Evolutionary conservation across 805 yeast species (phyloP).

Genomic region (Maudiozyma pseudohumilis): DNA sequence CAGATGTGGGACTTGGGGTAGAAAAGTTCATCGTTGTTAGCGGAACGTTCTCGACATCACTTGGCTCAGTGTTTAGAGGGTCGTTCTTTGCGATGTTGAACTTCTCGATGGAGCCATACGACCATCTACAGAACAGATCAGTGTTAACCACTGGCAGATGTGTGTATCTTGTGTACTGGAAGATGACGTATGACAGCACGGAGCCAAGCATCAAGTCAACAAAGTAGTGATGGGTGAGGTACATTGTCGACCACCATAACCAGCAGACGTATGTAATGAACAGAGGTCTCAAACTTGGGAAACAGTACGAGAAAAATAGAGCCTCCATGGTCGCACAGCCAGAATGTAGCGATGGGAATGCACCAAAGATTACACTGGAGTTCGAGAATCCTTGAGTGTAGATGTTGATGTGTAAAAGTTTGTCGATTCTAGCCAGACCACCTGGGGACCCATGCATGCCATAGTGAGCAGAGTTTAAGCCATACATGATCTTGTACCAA

Average conservation of each 20-base stretch:
- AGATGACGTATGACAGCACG: conserved; percentile 60
- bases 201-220: conserved; percentile 93
- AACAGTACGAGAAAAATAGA: conserved; percentile 69
- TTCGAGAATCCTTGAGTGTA: conserved; percentile 75
- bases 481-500: conserved; percentile 83
- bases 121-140: conserved; percentile 59
- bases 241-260: conserved; percentile 99
- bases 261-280: conserved; percentile 76
- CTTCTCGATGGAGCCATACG: conserved; percentile 38
- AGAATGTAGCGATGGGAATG: conserved; percentile 78
- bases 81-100: conserved; percentile 27
- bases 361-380: conserved; percentile 92
- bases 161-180: conserved; percentile 56
- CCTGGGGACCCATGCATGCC: conserved; percentile 92
- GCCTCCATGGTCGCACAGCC: conserved; percentile 94
- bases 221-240: conserved; percentile 92
- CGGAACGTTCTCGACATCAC: conserved; percentile 28
- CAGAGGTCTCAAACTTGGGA: conserved; percentile 57
- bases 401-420: conserved; percentile 65
- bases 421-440: conserved; percentile 82
- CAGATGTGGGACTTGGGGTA: conserved; percentile 10
- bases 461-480: conserved; percentile 83
- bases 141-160: conserved; percentile 52
- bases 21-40: conserved; percentile 10
- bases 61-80: conserved; percentile 27